Conservation (phyloP, 2,329 filamentous ascomycete species). For the Aspergillus luchuensis region DNA sequence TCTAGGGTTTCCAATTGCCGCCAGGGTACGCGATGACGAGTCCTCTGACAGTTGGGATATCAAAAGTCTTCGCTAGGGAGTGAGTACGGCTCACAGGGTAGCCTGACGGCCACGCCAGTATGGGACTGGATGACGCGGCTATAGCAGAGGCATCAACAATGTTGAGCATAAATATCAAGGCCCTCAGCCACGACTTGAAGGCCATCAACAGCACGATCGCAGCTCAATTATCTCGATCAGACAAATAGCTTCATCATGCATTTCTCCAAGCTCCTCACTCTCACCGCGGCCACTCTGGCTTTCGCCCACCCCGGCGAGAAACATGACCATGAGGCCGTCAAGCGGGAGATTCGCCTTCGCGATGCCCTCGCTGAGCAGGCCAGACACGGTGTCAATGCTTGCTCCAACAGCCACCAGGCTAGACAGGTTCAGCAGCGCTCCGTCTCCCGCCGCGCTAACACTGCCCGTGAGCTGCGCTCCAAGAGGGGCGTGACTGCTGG, state of each 20-base stretch:
- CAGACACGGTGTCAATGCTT: constrained; percentile 28
- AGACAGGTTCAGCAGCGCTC: constrained; percentile 30
- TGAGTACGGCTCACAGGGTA: background rate
- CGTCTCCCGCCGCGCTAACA: constrained; percentile 30
- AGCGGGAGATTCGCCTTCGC: constrained; percentile 32
- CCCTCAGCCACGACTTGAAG: background rate
- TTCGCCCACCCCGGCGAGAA: constrained; percentile 37
- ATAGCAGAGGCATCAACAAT: background rate
- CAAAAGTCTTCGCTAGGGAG: background rate
- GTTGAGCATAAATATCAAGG: background rate
- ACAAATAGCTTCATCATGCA: constrained; percentile 20
- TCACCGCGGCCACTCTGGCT: constrained; percentile 33
- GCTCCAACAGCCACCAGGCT: constrained; percentile 26
- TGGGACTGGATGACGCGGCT: constrained; percentile 12
- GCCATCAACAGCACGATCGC: background rate
- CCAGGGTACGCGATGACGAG: background rate
- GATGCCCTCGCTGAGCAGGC: constrained; percentile 28
- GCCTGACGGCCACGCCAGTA: background rate
- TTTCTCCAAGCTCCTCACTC: constrained; percentile 33
- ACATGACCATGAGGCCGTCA: constrained; percentile 31
- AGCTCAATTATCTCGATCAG: background rate
- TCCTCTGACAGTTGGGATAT: background rate
- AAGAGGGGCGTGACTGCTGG: constrained; percentile 30
- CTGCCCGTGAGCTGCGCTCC: constrained; percentile 30
- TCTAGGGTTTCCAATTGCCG: background rate